phyloP scores from a whole-genome alignment of 2,329 filamentous ascomycete genomes.

The Clarireedia sp. region DNA sequence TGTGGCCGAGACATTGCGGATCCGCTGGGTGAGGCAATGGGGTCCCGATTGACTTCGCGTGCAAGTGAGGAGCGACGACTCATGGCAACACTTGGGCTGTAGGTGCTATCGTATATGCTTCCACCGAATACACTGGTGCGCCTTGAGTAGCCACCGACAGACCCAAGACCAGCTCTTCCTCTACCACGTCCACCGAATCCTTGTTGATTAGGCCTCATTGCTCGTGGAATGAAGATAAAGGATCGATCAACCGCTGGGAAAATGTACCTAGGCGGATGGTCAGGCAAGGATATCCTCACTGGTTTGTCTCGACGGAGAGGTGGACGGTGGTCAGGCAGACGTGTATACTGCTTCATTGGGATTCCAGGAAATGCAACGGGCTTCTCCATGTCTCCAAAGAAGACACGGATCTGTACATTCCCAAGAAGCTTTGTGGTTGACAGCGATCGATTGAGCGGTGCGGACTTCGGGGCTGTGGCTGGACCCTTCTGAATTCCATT shows the following conservation, averaged over 20 bases:
- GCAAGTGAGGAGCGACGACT: constrained; percentile 78
- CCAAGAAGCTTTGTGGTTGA: constrained; percentile 79
- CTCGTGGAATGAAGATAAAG: constrained; percentile 95
- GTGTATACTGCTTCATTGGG: constrained; percentile 83
- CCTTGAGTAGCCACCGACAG: constrained; percentile 60
- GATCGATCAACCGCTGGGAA: constrained; percentile 85
- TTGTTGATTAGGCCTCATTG: constrained; percentile 87
- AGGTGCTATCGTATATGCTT: constrained; percentile 62
- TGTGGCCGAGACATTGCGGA: constrained; percentile 66
- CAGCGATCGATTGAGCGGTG: constrained; percentile 66
- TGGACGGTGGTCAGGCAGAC: constrained; percentile 87
- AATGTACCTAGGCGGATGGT: constrained; percentile 74
- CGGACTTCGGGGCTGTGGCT: constrained; percentile 42
- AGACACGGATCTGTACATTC: constrained; percentile 77
- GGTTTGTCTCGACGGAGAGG: constrained; percentile 93
- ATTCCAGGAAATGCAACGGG: constrained; percentile 67
- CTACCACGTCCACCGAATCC: constrained; percentile 59
- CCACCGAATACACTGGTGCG: constrained; percentile 75
- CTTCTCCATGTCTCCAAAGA: constrained; percentile 65
- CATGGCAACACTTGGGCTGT: constrained; percentile 79
- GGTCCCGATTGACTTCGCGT: constrained; percentile 61
- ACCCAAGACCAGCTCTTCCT: constrained; percentile 63
- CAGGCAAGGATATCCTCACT: constrained; percentile 83
- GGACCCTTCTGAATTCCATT: constrained; percentile 22
- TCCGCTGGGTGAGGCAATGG: constrained; percentile 70